Evolutionary conservation across 257 asterid genomes (phyloP).

Genomic region (Solanum piurae): DNA sequence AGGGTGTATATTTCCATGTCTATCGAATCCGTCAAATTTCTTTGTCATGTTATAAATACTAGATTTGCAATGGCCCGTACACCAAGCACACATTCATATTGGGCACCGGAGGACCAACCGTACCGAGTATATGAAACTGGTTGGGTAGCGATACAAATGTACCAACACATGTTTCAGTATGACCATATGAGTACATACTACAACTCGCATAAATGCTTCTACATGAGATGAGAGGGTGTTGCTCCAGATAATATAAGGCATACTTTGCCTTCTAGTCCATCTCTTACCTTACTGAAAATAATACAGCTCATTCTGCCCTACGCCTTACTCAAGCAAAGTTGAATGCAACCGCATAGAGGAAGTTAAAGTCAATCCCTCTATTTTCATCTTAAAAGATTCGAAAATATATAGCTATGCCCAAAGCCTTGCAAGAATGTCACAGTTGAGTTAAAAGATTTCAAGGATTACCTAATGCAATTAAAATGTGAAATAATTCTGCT

Average conservation of each 20-base stretch:
- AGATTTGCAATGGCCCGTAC: not conserved
- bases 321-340: no score
- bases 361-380: no score
- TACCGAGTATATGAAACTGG: constrained; percentile 67
- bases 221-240: constrained; percentile 84
- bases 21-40: not conserved
- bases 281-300: constrained; percentile 40
- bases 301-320: no score
- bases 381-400: no score
- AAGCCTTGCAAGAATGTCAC: no score
- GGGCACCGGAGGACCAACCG: constrained; percentile 94
- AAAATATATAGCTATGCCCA: no score
- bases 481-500: no score
- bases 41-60: not conserved
- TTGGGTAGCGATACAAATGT: constrained; percentile 80
- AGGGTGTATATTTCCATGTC: not conserved
- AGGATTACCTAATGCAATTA: no score
- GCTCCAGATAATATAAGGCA: constrained; percentile 66
- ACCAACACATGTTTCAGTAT: constrained; percentile 97
- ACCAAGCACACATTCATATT: constrained; percentile 84
- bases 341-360: no score
- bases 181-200: constrained; percentile 72
- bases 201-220: constrained; percentile 80
- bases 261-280: constrained; percentile 87
- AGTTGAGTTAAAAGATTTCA: no score